phyloP scores from a whole-genome alignment of 192 early-diverging fungal species.

The Backusella luteola region DNA sequence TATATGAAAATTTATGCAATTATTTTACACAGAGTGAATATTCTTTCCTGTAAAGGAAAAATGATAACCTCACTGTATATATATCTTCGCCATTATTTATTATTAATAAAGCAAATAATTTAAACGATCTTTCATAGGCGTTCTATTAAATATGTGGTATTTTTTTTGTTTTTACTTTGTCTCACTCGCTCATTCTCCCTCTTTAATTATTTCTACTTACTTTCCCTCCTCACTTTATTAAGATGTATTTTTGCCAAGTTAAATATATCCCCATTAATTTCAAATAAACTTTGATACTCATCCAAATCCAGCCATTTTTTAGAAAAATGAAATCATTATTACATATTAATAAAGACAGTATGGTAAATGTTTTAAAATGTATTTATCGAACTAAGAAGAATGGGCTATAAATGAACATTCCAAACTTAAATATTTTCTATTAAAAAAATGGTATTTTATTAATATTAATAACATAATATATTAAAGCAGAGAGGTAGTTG shows the following conservation, averaged over 20 bases:
- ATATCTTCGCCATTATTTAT: neutral
- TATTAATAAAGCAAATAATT: too few species aligned
- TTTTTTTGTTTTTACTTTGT: neutral
- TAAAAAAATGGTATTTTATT: neutral
- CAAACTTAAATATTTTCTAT: slow-evolving; percentile 6
- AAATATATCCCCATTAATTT: neutral
- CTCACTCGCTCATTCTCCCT: too few species aligned
- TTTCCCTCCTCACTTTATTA: neutral
- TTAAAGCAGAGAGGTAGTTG: neutral
- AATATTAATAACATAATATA: neutral
- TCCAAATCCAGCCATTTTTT: neutral
- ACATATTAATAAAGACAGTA: neutral
- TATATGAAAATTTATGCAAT: too few species aligned
- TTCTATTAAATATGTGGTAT: neutral
- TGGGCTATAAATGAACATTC: neutral
- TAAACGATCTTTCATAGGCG: too few species aligned
- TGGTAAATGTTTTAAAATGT: neutral
- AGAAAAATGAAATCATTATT: neutral
- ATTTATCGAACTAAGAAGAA: neutral
- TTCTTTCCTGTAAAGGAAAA: neutral
- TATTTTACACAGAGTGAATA: too few species aligned
- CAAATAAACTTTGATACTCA: neutral
- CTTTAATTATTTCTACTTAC: too few species aligned
- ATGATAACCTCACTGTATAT: neutral
- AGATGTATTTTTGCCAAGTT: neutral